Percentiles rank a stretch among this genome's conserved stretches.
phyloP scores from a whole-genome alignment of 768 basidiomycete species.

The Kwoniella mangroviensis region DNA sequence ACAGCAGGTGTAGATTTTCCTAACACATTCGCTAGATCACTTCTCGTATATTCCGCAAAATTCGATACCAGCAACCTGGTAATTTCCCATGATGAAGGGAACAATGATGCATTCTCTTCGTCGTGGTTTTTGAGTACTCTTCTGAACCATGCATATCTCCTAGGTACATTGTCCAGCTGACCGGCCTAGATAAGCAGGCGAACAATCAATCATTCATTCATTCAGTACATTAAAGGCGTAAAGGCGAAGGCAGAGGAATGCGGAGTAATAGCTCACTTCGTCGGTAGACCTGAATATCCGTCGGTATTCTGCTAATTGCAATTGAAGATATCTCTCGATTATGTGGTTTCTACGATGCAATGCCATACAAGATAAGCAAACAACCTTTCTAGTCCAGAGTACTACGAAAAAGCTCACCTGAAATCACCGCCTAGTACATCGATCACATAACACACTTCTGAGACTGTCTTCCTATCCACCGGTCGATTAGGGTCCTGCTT shows the following conservation, averaged over 20 bases:
- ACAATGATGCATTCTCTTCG: conserved; percentile 78
- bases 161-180: conserved; percentile 88
- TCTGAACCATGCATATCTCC: conserved; percentile 94
- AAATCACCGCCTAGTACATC: conserved; percentile 88
- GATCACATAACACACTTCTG: conserved; percentile 83
- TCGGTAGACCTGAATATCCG: conserved; percentile 91
- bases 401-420: conserved; percentile 59
- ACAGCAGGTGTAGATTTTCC: conserved; percentile 79
- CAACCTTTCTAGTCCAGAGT: neutral
- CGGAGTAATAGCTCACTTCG: conserved; percentile 63
- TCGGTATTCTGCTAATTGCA: conserved; percentile 93
- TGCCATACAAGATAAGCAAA: neutral
- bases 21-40: conserved; percentile 79
- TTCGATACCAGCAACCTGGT: conserved; percentile 78
- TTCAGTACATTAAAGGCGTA: neutral
- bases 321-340: conserved; percentile 83
- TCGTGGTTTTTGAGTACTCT: conserved; percentile 83
- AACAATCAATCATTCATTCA: neutral
- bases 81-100: conserved; percentile 85
- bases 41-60: conserved; percentile 91
- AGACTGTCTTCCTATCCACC: conserved; percentile 69
- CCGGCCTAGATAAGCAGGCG: conserved; percentile 63
- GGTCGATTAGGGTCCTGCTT: conserved; percentile 72
- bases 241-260: neutral
- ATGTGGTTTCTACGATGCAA: conserved; percentile 63